phyloP scores from a whole-genome alignment of 345 rosid genomes.

The Acer negundo region DNA sequence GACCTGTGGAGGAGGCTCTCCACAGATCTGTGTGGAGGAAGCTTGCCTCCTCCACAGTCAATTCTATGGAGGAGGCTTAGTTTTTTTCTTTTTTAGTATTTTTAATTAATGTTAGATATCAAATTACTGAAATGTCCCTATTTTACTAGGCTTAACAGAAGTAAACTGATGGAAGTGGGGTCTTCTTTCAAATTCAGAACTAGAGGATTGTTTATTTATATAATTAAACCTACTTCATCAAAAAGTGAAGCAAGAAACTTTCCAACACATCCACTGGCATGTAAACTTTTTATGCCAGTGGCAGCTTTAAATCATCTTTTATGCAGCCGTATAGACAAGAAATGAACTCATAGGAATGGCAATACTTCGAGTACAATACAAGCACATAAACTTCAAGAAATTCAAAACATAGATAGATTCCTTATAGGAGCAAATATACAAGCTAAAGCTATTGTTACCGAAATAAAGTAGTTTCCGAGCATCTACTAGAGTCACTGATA shows the following conservation, averaged over 20 bases:
- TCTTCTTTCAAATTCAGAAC: too few species aligned
- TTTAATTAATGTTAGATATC: too few species aligned
- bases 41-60: too few species aligned
- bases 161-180: too few species aligned
- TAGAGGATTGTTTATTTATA: too few species aligned
- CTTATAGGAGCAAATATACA: not conserved
- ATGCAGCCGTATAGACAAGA: not conserved
- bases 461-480: conserved; percentile 83
- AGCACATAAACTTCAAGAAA: conserved; percentile 8
- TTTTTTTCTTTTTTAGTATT: too few species aligned
- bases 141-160: too few species aligned
- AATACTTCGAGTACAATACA: not conserved
- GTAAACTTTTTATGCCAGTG: not conserved
- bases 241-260: not conserved
- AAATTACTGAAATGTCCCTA: too few species aligned
- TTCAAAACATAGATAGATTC: not conserved
- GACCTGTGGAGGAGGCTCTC: too few species aligned
- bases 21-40: too few species aligned
- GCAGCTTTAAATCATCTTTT: not conserved
- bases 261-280: not conserved
- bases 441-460: conserved; percentile 44
- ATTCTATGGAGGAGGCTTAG: too few species aligned
- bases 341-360: not conserved
- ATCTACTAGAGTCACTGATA: conserved; percentile 93
- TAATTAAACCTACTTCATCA: not conserved